phyloP scores from a whole-genome alignment of 73 alveolate species.

The Stentor roeselii region DNA sequence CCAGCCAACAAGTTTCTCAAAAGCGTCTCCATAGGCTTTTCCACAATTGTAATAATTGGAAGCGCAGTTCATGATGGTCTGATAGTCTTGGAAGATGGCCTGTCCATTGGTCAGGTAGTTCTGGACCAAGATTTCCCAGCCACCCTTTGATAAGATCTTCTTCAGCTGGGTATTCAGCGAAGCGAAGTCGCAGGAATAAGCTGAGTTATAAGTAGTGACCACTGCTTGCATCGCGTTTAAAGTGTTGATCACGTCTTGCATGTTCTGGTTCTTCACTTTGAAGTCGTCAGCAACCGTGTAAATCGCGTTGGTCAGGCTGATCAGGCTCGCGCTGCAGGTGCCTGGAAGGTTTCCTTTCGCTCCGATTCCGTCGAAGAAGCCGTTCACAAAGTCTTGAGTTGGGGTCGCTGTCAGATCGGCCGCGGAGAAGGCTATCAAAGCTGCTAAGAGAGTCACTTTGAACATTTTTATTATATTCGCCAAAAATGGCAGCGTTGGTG shows the following conservation, averaged over 20 bases:
- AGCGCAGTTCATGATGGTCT: background rate
- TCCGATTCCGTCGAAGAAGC: background rate
- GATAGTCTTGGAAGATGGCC: background rate
- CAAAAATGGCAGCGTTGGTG: too few relatives aligned
- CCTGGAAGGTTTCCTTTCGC: background rate
- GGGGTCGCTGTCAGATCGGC: background rate
- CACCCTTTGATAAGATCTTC: background rate
- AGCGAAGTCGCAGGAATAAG: background rate
- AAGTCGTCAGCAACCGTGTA: background rate
- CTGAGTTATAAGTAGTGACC: background rate
- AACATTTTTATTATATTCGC: background rate
- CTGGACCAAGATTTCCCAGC: background rate
- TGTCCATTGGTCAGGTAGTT: background rate
- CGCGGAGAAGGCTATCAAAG: background rate
- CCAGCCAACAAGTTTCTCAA: background rate
- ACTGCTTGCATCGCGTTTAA: background rate
- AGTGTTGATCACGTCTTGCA: slow-evolving; percentile 4
- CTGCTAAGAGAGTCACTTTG: background rate
- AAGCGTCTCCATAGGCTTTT: background rate
- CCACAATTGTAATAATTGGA: background rate
- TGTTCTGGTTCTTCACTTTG: background rate
- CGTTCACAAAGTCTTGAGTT: background rate
- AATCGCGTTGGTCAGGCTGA: background rate
- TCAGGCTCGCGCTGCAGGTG: background rate
- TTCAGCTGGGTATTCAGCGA: background rate